Conservation (phyloP, 2,329 filamentous ascomycete genomes). For the Boeremia exigua region DNA sequence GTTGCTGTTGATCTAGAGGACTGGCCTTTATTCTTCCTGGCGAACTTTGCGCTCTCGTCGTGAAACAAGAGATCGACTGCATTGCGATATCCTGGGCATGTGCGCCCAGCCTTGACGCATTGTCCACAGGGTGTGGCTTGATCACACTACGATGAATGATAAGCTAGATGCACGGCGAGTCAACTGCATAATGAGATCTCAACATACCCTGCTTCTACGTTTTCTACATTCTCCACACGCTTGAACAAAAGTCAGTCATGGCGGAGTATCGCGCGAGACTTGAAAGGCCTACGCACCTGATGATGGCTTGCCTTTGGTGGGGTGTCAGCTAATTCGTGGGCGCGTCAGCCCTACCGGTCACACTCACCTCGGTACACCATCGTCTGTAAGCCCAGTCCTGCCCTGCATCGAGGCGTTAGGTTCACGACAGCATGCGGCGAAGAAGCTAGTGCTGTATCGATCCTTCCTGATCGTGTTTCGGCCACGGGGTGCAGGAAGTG, state of each 20-base stretch:
- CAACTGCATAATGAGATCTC: not conserved
- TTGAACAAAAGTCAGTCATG: not conserved
- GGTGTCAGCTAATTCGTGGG: slow-evolving; percentile 9
- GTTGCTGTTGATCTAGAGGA: not conserved
- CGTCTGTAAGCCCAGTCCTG: slow-evolving; percentile 9
- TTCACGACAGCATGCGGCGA: slow-evolving; percentile 3
- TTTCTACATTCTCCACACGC: slow-evolving; percentile 40
- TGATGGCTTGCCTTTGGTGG: slow-evolving; percentile 29
- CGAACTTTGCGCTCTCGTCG: slow-evolving; percentile 33
- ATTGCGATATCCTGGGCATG: slow-evolving; percentile 38
- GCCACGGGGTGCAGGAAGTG: not conserved
- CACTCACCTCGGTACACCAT: slow-evolving; percentile 34
- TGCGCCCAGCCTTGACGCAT: slow-evolving; percentile 33
- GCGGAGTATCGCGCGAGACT: not conserved
- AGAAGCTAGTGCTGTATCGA: not conserved
- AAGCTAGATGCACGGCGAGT: not conserved
- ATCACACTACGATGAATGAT: slow-evolving; percentile 30
- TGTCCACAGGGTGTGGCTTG: slow-evolving; percentile 35
- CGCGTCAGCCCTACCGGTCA: not conserved
- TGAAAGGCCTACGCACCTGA: slow-evolving; percentile 13
- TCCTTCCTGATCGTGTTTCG: not conserved
- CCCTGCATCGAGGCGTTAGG: slow-evolving; percentile 15
- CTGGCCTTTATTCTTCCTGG: slow-evolving; percentile 21
- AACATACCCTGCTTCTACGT: slow-evolving; percentile 36
- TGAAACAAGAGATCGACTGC: slow-evolving; percentile 37